Base-by-base conservation (phyloP, 257 asterid species). In the Solanum sitiens region DNA sequence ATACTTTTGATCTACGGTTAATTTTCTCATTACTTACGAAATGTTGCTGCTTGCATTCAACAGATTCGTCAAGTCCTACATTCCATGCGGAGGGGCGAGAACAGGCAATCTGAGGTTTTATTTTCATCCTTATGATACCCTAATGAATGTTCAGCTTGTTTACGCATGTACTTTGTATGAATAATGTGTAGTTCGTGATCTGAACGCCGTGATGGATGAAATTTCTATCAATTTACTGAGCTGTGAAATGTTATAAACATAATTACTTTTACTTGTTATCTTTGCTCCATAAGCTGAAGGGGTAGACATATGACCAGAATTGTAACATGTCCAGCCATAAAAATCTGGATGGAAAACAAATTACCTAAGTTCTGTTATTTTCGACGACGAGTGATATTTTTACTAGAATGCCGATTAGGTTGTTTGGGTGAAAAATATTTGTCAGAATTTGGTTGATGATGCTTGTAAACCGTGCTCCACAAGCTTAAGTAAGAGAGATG, bases 21-120 rank as follows among this genome's bases (percentile, higher is more conserved):
- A 33, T 56, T 15, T 11, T 47, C 63, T 68, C 18, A 39, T 44
- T 77, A 39, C 86, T 59, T 13, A 45, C 67, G 32, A 9, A 30
- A 15, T 79, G 7, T 45, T 23, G 63, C 74, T 75, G 25, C 86
- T 85, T 86, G 79, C 82, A 76, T 89, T 76, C 61, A 71, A 91
- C 96, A 96, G 99, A 91, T 95, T 88, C 98, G 98, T 73, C 98
- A 94, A 45, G 92, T 94, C 86, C 90, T 94, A 92, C 93, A 86
- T 92, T 95, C 99, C 80, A 92, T 94, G 95, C 91, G 95, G 87
- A 91, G 96, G 93, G 93, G 92, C 25, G 95, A 88, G 89, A 92
- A 89, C 91, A 85, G 93, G 83, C 95, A 87, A 86, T 89, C 95
- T 8, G 98, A 96, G 98, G 99, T 96, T 92, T 59, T 94, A 83